Conservation (phyloP, 2,329 filamentous ascomycete species). For the Helotiales sp. region DNA sequence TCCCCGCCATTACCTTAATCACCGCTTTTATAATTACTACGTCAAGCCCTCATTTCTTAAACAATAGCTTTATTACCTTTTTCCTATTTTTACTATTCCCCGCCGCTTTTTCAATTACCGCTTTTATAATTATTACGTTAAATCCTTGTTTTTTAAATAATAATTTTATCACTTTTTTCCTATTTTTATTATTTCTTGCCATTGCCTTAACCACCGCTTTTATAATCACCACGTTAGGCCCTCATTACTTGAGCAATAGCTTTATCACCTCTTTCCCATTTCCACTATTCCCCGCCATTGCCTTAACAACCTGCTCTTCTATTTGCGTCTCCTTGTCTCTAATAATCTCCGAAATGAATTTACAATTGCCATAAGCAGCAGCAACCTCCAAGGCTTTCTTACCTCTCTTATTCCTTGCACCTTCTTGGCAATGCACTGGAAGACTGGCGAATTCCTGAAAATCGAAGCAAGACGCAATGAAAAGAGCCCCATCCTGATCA, state of each 20-base stretch:
- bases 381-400: background rate
- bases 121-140: background rate
- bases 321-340: too few species aligned
- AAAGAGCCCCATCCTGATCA: background rate
- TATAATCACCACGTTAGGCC: too few species aligned
- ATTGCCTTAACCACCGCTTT: background rate
- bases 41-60: background rate
- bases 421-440: too few species aligned
- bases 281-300: too few species aligned
- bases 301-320: too few species aligned
- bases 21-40: background rate
- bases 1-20: slow-evolving; percentile 9
- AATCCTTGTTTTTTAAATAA: background rate
- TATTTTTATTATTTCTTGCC: background rate
- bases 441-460: background rate
- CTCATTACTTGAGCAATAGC: too few species aligned
- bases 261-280: too few species aligned
- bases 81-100: background rate
- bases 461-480: background rate
- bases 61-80: background rate
- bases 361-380: too few species aligned
- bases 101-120: background rate
- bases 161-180: background rate
- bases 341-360: too few species aligned
- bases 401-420: background rate